phyloP scores from a whole-genome alignment of 2,329 filamentous ascomycete species.

The Aureobasidium namibiae region DNA sequence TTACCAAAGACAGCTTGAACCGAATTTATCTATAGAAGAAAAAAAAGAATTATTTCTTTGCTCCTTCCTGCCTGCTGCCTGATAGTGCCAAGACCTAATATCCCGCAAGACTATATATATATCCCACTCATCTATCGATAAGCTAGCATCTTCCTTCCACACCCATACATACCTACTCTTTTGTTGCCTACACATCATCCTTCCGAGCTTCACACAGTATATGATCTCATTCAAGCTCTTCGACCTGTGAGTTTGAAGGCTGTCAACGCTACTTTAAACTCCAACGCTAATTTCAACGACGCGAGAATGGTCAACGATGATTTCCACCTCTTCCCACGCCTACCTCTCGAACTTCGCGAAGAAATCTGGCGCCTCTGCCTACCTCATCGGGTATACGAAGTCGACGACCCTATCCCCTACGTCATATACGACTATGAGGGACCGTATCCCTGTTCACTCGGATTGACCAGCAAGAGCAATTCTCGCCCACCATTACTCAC shows the following conservation, averaged over 20 bases:
- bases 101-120: conserved; percentile 1
- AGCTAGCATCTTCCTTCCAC: conserved; percentile 4
- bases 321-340: conserved; percentile 13
- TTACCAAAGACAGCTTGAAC: too few species aligned
- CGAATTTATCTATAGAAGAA: background rate
- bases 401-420: conserved; percentile 3
- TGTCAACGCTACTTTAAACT: background rate
- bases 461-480: conserved; percentile 1
- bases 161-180: conserved; percentile 5
- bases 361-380: conserved; percentile 16
- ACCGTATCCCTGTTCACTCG: conserved; percentile 1
- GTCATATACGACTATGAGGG: background rate
- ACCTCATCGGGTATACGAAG: conserved; percentile 13
- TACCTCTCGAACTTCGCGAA: conserved; percentile 15
- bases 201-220: conserved; percentile 1
- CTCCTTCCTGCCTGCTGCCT: too few species aligned
- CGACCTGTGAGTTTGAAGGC: background rate
- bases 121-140: background rate
- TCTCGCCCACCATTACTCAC: conserved; percentile 12
- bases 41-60: background rate
- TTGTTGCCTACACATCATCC: background rate
- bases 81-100: conserved; percentile 9
- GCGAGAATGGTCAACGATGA: conserved; percentile 1
- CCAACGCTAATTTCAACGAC: background rate
- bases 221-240: background rate